Evolutionary conservation across 2,329 filamentous ascomycete species (phyloP), one percentile per base, ranked within the genome.

Genomic region (Trichoderma gracile): DNA sequence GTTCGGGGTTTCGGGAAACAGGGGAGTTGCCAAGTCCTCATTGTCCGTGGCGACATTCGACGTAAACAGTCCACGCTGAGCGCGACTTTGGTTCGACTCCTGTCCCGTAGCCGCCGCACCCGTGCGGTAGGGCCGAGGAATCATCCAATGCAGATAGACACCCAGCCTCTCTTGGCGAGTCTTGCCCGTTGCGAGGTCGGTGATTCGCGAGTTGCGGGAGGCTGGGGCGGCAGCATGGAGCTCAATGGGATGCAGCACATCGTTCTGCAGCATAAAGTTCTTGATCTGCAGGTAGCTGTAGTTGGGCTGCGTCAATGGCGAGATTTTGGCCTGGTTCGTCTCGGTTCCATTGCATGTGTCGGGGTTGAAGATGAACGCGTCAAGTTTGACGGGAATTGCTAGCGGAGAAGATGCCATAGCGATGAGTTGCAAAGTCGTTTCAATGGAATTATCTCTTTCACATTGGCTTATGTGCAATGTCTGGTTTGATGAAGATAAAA

Each of bases 251-350:
- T 73, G 67, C 14, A 75, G 69, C 0, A 82, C 67, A 66, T 82
- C 80, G 46, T 67, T 72, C 56, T 78, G 15, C 9, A 52, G 42
- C 72, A 67, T 30, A 73, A 69, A 14, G 77, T 70, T 2, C 19
- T 52, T 14, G 23, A 81, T 71, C 0, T 78, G 76, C 0, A 82
- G 69, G 50, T 76, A 78, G 0, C 75, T 79, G 70, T 81, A 82
- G 71, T 81, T 80, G 6, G 80, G 80, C 65, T 82, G 79, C 1
- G 75, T 77, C 50, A 81, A 77, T 30, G 80, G 79, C 1, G 70
- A 71, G 56, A 82, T 80, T 2, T 64, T 65, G 1, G 67, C 68
- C 0, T 23, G 63, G 3, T 67, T 70, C 8, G 70, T 71, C 17
- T 70, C 66, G 6, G 65, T 68, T 2, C 40, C 60, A 27, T 67